Evolutionary conservation across 352 stramenopile genomes (phyloP).

Genomic region (Globisporangium yorkense): DNA sequence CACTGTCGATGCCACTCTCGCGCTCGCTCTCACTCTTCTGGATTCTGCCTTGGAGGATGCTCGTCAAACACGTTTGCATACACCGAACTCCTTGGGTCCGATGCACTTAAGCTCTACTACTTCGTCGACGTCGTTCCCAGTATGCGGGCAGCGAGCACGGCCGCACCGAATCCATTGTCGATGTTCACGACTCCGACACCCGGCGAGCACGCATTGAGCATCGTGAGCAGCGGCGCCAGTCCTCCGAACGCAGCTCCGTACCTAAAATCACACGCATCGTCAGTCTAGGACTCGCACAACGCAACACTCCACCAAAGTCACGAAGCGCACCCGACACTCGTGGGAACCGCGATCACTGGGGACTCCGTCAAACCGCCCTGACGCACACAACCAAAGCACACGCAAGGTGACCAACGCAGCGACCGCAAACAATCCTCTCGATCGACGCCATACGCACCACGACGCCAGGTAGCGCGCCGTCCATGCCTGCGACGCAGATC

Average conservation of each 20-base stretch:
- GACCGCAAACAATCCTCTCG: neutral
- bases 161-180: constrained; percentile 97
- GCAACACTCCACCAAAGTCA: neutral
- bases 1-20: too few species aligned
- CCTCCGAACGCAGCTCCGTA: constrained; percentile 86
- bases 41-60: too few species aligned
- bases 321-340: constrained; percentile 87
- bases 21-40: too few species aligned
- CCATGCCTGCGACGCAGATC: constrained; percentile 96
- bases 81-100: too few species aligned
- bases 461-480: constrained; percentile 95
- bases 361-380: constrained; percentile 76
- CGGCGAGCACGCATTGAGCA: constrained; percentile 97
- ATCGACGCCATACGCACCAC: constrained; percentile 60
- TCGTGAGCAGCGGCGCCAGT: constrained; percentile 93
- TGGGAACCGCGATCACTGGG: constrained; percentile 88
- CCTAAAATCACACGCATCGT: constrained; percentile 8
- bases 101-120: too few species aligned
- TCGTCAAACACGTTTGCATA: too few species aligned
- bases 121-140: neutral
- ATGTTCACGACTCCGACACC: constrained; percentile 99
- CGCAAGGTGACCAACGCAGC: neutral
- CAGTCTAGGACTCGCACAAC: neutral
- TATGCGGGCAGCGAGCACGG: constrained; percentile 75
- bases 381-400: neutral